phyloP scores from a whole-genome alignment of 2,329 filamentous ascomycete genomes.

The Gnomoniopsis sp. region DNA sequence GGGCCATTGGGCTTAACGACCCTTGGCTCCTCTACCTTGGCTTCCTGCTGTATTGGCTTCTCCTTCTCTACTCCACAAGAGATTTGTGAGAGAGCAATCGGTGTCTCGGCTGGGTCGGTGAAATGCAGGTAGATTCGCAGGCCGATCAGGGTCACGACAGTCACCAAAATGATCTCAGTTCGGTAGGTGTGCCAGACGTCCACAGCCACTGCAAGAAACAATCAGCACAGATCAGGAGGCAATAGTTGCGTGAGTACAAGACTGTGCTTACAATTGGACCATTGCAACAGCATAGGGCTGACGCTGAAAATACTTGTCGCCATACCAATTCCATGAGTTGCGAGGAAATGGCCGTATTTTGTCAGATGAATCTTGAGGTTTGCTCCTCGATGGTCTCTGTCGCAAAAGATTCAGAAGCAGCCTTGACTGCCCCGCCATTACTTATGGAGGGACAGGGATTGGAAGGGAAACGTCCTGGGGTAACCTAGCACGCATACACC shows the following conservation, averaged over 20 bases:
- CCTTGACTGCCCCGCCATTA: conserved; percentile 8
- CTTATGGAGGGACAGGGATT: conserved; percentile 5
- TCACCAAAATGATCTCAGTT: conserved; percentile 39
- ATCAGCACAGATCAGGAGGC: not conserved
- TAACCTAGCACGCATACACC: not conserved
- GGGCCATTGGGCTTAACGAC: conserved; percentile 38
- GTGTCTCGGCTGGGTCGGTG: conserved; percentile 30
- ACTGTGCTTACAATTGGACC: conserved; percentile 7
- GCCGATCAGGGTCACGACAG: conserved; percentile 34
- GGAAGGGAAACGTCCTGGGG: not conserved
- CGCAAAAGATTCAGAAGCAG: conserved; percentile 3
- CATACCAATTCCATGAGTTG: conserved; percentile 1
- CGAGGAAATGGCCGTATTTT: not conserved
- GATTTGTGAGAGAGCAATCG: conserved; percentile 35
- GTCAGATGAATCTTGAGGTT: not conserved
- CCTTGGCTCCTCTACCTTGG: conserved; percentile 25
- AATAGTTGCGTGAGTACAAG: not conserved
- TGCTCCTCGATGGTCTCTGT: not conserved
- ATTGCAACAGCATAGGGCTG: conserved; percentile 13
- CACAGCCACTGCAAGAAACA: conserved; percentile 22
- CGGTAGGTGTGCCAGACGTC: conserved; percentile 46
- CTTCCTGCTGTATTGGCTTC: conserved; percentile 7
- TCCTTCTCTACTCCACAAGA: conserved; percentile 23
- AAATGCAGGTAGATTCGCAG: conserved; percentile 41
- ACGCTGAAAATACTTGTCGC: conserved; percentile 2